Conservation (phyloP, 305 asterid species). For the Rubia peregrina region DNA sequence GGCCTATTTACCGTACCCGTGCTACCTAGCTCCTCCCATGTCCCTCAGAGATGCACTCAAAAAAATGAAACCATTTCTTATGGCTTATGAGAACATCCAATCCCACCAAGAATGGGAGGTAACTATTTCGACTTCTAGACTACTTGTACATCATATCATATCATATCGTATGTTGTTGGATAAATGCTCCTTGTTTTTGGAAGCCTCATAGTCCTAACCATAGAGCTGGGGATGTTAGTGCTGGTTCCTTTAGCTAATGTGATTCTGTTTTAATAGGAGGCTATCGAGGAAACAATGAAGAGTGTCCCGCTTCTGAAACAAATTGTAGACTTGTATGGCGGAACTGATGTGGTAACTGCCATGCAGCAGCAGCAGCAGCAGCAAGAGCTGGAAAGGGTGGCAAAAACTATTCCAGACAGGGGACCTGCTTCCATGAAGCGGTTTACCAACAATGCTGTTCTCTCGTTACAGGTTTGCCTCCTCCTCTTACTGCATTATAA, state of each 20-base stretch:
- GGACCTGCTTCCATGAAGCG: conserved; percentile 68
- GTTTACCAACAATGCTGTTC: conserved; percentile 69
- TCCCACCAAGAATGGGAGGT: conserved; percentile 97
- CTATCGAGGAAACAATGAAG: conserved; percentile 63
- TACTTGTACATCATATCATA: neutral
- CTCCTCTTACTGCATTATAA: conserved; percentile 8
- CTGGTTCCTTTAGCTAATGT: no score
- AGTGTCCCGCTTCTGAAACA: conserved; percentile 61
- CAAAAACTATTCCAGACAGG: conserved; percentile 66
- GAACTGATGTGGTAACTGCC: conserved; percentile 82
- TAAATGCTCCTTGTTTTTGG: no score
- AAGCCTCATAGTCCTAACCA: no score
- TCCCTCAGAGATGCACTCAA: conserved; percentile 75
- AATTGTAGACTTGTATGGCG: conserved; percentile 70
- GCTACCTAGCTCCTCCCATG: conserved; percentile 70
- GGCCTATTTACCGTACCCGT: no score
- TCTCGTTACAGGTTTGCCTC: conserved; percentile 69
- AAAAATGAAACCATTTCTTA: conserved; percentile 85
- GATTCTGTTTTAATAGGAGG: conserved; percentile 45
- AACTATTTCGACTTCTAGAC: no score
- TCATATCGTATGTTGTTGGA: no score
- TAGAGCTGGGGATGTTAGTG: no score
- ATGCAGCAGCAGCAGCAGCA: conserved; percentile 71
- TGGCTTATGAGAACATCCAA: conserved; percentile 69
- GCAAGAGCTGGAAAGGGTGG: conserved; percentile 75